Conservation (phyloP, 768 basidiomycete genomes). For the Termitomyces sp. region DNA sequence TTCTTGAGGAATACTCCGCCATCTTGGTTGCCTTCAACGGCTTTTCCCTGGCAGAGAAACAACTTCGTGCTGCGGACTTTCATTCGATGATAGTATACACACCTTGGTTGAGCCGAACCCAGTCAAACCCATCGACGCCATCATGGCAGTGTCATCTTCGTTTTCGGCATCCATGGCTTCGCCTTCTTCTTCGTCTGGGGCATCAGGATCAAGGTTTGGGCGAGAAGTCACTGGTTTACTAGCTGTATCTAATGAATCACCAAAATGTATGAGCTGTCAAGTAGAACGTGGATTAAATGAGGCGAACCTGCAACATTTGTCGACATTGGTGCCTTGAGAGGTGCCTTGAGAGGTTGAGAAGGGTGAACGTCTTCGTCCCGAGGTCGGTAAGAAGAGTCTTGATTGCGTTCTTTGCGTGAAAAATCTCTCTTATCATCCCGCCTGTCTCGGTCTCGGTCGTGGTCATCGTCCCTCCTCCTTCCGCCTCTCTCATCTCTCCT, state of each 20-base stretch:
- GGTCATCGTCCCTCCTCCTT: conserved; percentile 19
- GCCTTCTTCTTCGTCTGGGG: conserved; percentile 39
- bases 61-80: neutral
- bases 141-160: conserved; percentile 77
- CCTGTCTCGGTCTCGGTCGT: conserved; percentile 16
- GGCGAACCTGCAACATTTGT: conserved; percentile 4
- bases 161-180: conserved; percentile 51
- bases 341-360: conserved; percentile 8
- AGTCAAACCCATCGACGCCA: conserved; percentile 82
- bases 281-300: neutral
- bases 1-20: conserved; percentile 67
- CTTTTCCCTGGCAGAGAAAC: conserved; percentile 55
- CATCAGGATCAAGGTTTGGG: conserved; percentile 37
- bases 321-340: conserved; percentile 8
- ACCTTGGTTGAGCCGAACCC: conserved; percentile 93
- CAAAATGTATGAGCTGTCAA: neutral
- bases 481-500: conserved; percentile 29
- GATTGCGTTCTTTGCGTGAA: conserved; percentile 14
- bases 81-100: conserved; percentile 10
- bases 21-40: conserved; percentile 80
- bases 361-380: conserved; percentile 8
- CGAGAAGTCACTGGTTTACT: conserved; percentile 13
- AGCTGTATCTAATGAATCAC: neutral
- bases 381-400: conserved; percentile 2
- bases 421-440: conserved; percentile 19